phyloP scores from a whole-genome alignment of 2,329 filamentous ascomycete genomes.

The Verticillium longisporum region DNA sequence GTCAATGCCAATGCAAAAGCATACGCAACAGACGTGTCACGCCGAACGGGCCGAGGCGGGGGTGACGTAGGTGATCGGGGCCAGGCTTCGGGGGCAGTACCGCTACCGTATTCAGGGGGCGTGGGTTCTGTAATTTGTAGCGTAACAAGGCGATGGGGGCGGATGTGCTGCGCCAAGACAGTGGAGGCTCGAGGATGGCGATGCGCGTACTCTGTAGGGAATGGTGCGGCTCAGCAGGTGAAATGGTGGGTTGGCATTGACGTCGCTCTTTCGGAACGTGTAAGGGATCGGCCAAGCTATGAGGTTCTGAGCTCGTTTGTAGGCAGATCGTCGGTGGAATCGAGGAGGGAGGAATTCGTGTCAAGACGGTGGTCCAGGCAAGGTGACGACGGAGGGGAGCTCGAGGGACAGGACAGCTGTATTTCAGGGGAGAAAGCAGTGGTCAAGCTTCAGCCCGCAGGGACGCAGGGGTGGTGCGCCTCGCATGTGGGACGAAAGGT shows the following conservation, averaged over 20 bases:
- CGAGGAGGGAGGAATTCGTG: not conserved
- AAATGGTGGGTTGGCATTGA: not conserved
- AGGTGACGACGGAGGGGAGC: not conserved
- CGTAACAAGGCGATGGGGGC: not conserved
- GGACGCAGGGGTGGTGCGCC: not conserved
- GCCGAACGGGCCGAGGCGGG: not conserved
- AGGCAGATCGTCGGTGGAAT: not conserved
- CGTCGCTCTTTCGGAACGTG: not conserved
- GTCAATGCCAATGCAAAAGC: not conserved
- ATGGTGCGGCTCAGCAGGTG: not conserved
- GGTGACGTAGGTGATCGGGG: not conserved
- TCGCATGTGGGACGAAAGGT: not conserved
- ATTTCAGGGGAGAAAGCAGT: not conserved
- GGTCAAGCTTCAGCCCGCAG: not conserved
- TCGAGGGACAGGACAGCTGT: not conserved
- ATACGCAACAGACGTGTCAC: not conserved
- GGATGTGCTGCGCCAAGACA: not conserved
- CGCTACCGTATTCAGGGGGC: not conserved
- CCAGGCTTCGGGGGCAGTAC: not conserved
- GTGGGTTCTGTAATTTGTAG: not conserved
- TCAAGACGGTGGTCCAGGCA: not conserved
- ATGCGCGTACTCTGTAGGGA: not conserved
- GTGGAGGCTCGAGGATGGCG: not conserved
- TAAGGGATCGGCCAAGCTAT: not conserved
- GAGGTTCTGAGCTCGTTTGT: not conserved